Evolutionary conservation across 768 basidiomycete species (phyloP), one percentile per base, ranked within the genome.

Genomic region (Kwoniella botswanensis): DNA sequence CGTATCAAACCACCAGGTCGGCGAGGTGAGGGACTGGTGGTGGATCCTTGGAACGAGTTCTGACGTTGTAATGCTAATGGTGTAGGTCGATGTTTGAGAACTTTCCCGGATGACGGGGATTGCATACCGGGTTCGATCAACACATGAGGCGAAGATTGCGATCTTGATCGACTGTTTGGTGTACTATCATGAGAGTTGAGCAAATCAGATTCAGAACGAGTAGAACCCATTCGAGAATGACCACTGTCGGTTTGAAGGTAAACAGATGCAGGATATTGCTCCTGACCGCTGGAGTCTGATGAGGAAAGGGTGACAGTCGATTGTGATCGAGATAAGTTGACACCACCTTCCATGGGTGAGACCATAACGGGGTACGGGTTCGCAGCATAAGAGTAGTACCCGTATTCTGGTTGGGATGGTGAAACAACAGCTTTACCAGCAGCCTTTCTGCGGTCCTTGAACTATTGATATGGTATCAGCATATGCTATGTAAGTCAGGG

Each of bases 391-490:
- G 69, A 59, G 59, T 78, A 73, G 44, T 72, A 70, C 24, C 54
- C 60, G 63, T 67, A 76, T 22, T 67, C 60, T 55, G 67, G 26
- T 22, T 76, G 74, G 61, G 69, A 56, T 1, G 76, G 75, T 43
- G 74, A 73, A 6, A 72, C 53, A n/a, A 68, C 62, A 2, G 76
- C 70, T 68, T 74, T 75, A 2, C 79, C 79, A 35, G 74, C 71
- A 21, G 71, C 70, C 74, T 76, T 78, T 63, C 82, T 52, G 18
- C 82, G 72, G 26, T 83, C 82, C 71, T 83, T 83, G 77, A 82
- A 83, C 80, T 81, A 71, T 18, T 9, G 5, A 53, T 9, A 0
- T 11, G 44, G 29, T 35, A 53, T 76, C 63, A 76, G 73, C 74
- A 21, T 26, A 3, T 71, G 15, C 17, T 26, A 52, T 56, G 12